Conservation (phyloP, 306 rosid genomes). For the Inga oerstediana region DNA sequence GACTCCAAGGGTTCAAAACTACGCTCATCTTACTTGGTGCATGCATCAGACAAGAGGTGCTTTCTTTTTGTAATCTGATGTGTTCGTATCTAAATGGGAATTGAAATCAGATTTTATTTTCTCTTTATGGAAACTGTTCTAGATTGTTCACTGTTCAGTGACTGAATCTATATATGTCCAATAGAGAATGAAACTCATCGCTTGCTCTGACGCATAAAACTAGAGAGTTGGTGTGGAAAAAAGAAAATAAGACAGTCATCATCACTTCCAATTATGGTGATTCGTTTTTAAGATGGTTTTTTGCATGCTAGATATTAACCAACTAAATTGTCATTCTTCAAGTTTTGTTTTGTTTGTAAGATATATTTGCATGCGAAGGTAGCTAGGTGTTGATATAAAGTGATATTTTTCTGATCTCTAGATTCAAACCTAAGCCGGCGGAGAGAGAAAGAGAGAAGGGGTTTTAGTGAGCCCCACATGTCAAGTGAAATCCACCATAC, state of each 20-base stretch:
- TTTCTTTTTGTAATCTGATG: not conserved
- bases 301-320: not conserved
- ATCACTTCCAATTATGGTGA: not conserved
- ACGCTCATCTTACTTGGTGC: conserved; percentile 42
- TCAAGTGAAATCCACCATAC: not conserved
- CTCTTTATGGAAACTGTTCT: not conserved
- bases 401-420: too few relatives aligned
- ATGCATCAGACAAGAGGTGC: conserved; percentile 53
- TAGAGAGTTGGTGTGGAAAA: not conserved
- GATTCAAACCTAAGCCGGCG: not conserved
- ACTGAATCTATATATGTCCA: not conserved
- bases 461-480: not conserved
- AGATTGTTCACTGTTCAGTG: conserved; percentile 1
- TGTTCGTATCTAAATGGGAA: not conserved
- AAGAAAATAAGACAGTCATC: not conserved
- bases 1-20: conserved; percentile 34
- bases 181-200: not conserved
- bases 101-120: not conserved
- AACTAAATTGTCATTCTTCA: not conserved
- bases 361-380: not conserved
- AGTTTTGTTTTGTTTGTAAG: not conserved
- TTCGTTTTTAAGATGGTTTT: not conserved
- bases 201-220: not conserved
- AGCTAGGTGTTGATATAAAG: not conserved
- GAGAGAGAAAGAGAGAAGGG: not conserved